Conservation (phyloP, 805 yeast species). For the Priceomyces melissophilus region DNA sequence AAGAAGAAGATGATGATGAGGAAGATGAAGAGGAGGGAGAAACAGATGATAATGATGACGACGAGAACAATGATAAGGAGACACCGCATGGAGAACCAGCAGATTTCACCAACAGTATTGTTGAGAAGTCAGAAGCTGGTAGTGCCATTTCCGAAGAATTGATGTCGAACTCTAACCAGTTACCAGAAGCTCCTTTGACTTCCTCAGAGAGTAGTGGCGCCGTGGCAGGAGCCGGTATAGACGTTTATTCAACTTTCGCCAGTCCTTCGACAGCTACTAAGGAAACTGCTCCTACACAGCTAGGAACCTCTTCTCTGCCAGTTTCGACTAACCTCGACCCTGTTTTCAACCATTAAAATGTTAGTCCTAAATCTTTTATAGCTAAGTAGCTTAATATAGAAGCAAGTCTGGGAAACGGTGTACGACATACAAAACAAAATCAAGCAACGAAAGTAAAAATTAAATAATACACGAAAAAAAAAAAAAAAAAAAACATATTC, state of each 20-base stretch:
- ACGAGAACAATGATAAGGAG: constrained; percentile 2
- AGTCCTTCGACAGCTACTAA: too few relatives aligned
- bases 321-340: constrained; percentile 18
- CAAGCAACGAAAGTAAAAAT: too few relatives aligned
- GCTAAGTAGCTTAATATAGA: not conserved
- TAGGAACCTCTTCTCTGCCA: not conserved
- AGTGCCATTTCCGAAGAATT: too few relatives aligned
- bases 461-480: too few relatives aligned
- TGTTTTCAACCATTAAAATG: constrained; percentile 11
- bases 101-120: constrained; percentile 7
- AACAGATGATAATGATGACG: constrained; percentile 5
- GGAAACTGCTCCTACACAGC: too few relatives aligned
- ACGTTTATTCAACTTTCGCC: too few relatives aligned
- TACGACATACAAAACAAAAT: not conserved
- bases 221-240: too few relatives aligned
- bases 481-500: not conserved
- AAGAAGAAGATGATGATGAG: constrained; percentile 12
- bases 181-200: too few relatives aligned
- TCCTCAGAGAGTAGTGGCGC: too few relatives aligned
- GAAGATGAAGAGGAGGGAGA: constrained; percentile 11
- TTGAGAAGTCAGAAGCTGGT: too few relatives aligned
- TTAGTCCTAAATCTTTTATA: not conserved
- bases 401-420: too few relatives aligned
- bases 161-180: too few relatives aligned
- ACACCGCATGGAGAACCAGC: constrained; percentile 9